Evolutionary conservation across 306 rosid genomes (phyloP).

Genomic region (Prinsepia uniflora): DNA sequence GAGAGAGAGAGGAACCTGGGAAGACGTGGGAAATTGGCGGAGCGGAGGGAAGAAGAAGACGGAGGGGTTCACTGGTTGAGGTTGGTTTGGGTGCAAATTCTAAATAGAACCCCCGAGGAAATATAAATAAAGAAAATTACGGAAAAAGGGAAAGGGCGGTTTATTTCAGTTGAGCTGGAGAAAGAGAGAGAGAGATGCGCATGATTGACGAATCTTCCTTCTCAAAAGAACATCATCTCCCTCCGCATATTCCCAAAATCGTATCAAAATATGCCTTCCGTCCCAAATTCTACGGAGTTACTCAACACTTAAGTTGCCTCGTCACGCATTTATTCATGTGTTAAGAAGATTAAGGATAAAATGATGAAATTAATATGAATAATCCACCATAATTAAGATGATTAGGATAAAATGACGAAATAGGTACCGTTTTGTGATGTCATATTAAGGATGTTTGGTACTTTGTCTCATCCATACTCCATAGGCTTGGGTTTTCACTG

Average conservation of each 20-base stretch:
- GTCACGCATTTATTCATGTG: too few relatives aligned
- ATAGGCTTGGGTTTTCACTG: too few relatives aligned
- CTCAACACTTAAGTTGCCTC: too few relatives aligned
- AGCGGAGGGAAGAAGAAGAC: not conserved
- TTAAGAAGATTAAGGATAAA: too few relatives aligned
- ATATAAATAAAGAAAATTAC: not conserved
- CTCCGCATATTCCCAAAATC: conserved; percentile 9
- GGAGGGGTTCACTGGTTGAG: too few relatives aligned
- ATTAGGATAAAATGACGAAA: too few relatives aligned
- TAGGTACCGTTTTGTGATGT: too few relatives aligned
- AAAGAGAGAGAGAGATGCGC: conserved; percentile 8
- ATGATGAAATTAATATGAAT: too few relatives aligned
- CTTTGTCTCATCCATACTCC: too few relatives aligned
- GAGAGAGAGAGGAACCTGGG: conserved; percentile 40
- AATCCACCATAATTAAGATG: too few relatives aligned
- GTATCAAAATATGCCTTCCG: not conserved
- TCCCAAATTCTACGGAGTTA: not conserved
- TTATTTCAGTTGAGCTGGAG: conserved; percentile 19
- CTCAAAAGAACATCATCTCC: not conserved
- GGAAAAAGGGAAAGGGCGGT: not conserved
- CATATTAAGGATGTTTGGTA: too few relatives aligned
- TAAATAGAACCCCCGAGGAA: not conserved
- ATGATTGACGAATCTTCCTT: not conserved
- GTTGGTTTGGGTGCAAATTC: too few relatives aligned
- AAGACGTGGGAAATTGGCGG: conserved; percentile 15